Conservation (phyloP, 2,329 filamentous ascomycete species). For the Aureobasidium subglaciale region DNA sequence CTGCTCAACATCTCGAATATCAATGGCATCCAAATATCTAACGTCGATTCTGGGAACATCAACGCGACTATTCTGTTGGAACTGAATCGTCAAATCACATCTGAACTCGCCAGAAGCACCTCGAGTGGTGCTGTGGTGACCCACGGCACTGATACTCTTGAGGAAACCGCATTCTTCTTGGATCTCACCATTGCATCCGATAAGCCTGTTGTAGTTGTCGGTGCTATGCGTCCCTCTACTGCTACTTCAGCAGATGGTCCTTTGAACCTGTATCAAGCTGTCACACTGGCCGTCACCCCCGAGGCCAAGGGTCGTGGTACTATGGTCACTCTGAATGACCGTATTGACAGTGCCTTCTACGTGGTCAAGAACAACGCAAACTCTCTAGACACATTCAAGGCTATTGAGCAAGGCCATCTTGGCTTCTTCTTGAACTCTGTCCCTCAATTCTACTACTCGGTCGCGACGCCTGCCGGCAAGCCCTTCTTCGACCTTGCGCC, state of each 20-base stretch:
- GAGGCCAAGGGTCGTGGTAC: slow-evolving; percentile 45
- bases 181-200: slow-evolving; percentile 50
- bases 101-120: slow-evolving; percentile 39
- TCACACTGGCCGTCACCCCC: slow-evolving; percentile 46
- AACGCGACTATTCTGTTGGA: slow-evolving; percentile 44
- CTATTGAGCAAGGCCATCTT: slow-evolving; percentile 50
- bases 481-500: slow-evolving; percentile 36
- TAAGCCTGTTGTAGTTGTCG: slow-evolving; percentile 55
- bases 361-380: slow-evolving; percentile 58
- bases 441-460: slow-evolving; percentile 54
- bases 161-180: slow-evolving; percentile 58
- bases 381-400: slow-evolving; percentile 55
- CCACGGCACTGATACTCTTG: slow-evolving; percentile 59
- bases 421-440: slow-evolving; percentile 52
- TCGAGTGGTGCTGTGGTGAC: slow-evolving; percentile 50
- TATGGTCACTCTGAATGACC: slow-evolving; percentile 57
- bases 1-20: slow-evolving; percentile 50
- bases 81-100: slow-evolving; percentile 43
- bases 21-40: slow-evolving; percentile 39
- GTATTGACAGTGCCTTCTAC: slow-evolving; percentile 52
- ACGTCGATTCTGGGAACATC: slow-evolving; percentile 32
- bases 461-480: slow-evolving; percentile 43
- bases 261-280: slow-evolving; percentile 54
- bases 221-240: slow-evolving; percentile 57
- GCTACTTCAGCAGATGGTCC: slow-evolving; percentile 57